Evolutionary conservation across 495 filamentous ascomycete genomes (phyloP), one percentile per base, ranked within the genome.

Genomic region (Annulohypoxylon nitens): DNA sequence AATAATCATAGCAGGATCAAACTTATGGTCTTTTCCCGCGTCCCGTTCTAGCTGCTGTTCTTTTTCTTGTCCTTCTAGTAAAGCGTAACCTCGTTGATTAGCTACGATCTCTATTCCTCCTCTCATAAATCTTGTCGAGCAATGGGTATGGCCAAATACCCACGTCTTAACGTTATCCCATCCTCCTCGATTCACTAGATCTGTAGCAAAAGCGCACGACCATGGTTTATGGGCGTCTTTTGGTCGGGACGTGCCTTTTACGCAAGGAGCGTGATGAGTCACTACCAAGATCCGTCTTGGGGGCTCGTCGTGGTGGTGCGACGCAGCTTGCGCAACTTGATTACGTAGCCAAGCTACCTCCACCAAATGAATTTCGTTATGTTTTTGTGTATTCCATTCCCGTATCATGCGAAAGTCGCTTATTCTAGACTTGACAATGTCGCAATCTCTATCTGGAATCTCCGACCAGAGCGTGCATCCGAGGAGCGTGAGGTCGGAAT

Each of bases 401-500:
- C 77, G 34, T 34, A 90, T 89, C 53, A 81, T 75, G 16, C 81
- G 71, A n/a, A 30, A 54, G 25, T 54, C 50, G 25, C 33, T 54
- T 3, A 54, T 14, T 23, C 25, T 33, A 25, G 50, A 54, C 12
- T 54, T 23, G 50, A 54, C 23, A 25, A 54, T 16, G 33, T 12
- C 11, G 30, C 50, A 33, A 5, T 25, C 25, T 33, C 12, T 11
- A 53, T 76, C 26, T 3, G 85, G 81, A 11, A 90, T 80, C 12
- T 78, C 61, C 0, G 88, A 88, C 83, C 87, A 88, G 0, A 90
- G 82, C 0, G 87, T 89, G 67, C 84, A 89, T 33, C 89, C 89
- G 0, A 90, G 80, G 5, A 90, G 76, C 0, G 82, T 87, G 2
- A 88, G 53, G 50, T 3, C 7, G 4, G 62, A 51, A 0, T 68